Evolutionary conservation across 768 basidiomycete genomes (phyloP).

Genomic region (Trametes cubensis): DNA sequence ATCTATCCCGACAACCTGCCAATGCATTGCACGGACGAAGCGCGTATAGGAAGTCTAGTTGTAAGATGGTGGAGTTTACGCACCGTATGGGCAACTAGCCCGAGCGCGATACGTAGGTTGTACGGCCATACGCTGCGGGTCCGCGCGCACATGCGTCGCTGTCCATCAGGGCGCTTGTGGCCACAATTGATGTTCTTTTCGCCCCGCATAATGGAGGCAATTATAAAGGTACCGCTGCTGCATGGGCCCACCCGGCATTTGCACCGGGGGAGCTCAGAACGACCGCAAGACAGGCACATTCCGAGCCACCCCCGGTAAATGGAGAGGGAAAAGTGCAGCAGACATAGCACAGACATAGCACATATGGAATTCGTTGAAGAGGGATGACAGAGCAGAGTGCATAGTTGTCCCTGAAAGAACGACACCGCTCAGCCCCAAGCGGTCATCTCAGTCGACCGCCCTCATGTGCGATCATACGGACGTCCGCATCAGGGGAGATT

Average conservation of each 20-base stretch:
- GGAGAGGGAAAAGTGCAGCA: not conserved
- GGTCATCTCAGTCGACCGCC: not conserved
- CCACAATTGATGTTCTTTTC: not conserved
- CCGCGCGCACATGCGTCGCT: not conserved
- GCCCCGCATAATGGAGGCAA: not conserved
- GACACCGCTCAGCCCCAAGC: not conserved
- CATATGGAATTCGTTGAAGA: not conserved
- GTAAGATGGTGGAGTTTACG: too few relatives aligned
- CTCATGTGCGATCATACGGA: conserved; percentile 2
- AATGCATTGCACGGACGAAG: too few relatives aligned
- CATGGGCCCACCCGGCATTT: not conserved
- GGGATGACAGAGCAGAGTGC: conserved; percentile 3
- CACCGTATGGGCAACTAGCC: too few relatives aligned
- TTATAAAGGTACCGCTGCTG: not conserved
- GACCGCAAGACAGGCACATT: not conserved
- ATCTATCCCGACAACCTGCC: not conserved
- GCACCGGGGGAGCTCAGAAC: not conserved
- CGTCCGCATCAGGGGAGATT: not conserved
- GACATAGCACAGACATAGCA: too few relatives aligned
- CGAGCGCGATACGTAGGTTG: not conserved
- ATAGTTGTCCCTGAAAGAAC: conserved; percentile 9
- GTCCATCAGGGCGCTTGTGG: not conserved
- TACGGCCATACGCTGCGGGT: not conserved
- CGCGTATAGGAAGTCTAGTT: too few relatives aligned
- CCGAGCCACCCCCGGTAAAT: not conserved